These are phyloP conservation scores for Clavispora santaluciae DNA, from an alignment of 805 yeast genomes.

Conservation along the genomic window DNA sequence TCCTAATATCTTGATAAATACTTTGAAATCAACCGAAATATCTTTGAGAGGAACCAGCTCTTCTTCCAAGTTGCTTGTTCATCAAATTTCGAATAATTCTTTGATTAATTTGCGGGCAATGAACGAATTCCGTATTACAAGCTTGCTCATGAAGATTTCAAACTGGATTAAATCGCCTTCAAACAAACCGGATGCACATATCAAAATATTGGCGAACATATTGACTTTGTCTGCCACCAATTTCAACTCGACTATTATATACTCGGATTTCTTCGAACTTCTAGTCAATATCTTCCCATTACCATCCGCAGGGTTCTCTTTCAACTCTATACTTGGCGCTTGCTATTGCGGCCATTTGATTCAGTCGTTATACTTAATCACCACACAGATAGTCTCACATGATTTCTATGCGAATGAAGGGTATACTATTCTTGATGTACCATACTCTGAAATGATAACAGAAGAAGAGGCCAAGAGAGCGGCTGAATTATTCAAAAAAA, in stretches of 20 bases:
- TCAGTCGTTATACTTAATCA: slow-evolving; percentile 34
- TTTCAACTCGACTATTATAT: slow-evolving; percentile 31
- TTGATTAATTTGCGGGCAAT: slow-evolving; percentile 53
- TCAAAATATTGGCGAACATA: slow-evolving; percentile 31
- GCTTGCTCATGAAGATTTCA: slow-evolving; percentile 28
- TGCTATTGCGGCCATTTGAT: slow-evolving; percentile 52
- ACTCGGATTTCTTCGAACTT: slow-evolving; percentile 48
- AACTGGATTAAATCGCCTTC: slow-evolving; percentile 31
- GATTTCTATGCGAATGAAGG: slow-evolving; percentile 20
- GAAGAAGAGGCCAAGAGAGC: slow-evolving; percentile 18
- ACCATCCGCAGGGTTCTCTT: slow-evolving; percentile 40
- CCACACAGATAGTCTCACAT: slow-evolving; percentile 23
- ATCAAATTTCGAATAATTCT: slow-evolving; percentile 58
- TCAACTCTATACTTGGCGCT: slow-evolving; percentile 43
- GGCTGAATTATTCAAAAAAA: slow-evolving; percentile 21
- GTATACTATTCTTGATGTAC: slow-evolving; percentile 34
- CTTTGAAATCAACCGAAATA: slow-evolving; percentile 63
- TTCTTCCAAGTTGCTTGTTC: slow-evolving; percentile 41
- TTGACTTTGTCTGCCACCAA: slow-evolving; percentile 27
- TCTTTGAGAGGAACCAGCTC: slow-evolving; percentile 48
- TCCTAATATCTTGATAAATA: slow-evolving; percentile 42
- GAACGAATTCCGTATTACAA: slow-evolving; percentile 35
- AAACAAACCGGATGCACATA: slow-evolving; percentile 25
- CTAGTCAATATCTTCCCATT: slow-evolving; percentile 48
- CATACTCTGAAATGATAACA: slow-evolving; percentile 22